phyloP scores from a whole-genome alignment of 805 yeast species.

The Lipomyces orientalis region DNA sequence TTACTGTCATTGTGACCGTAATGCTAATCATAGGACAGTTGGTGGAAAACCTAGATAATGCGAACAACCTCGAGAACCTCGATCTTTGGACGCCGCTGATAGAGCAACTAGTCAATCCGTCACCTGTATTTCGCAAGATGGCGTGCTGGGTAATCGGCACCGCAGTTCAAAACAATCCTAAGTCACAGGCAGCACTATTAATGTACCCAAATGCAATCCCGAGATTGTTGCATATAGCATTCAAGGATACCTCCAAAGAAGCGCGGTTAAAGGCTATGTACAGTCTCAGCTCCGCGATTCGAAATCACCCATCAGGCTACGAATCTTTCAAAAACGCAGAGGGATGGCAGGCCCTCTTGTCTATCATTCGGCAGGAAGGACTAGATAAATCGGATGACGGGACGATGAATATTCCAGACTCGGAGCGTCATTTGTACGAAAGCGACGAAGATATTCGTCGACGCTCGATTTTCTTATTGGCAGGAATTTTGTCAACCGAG shows the following conservation, averaged over 20 bases:
- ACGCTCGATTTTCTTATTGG: slow-evolving; percentile 32
- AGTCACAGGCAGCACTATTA: slow-evolving; percentile 58
- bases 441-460: slow-evolving; percentile 27
- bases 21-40: slow-evolving; percentile 44
- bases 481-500: slow-evolving; percentile 35
- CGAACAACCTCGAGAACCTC: slow-evolving; percentile 85
- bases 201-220: slow-evolving; percentile 43
- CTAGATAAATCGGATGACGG: not conserved
- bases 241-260: slow-evolving; percentile 40
- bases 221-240: slow-evolving; percentile 42
- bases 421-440: slow-evolving; percentile 23
- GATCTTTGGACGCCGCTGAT: slow-evolving; percentile 79
- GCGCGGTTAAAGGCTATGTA: slow-evolving; percentile 70
- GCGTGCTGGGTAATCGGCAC: slow-evolving; percentile 83
- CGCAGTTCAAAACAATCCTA: slow-evolving; percentile 89
- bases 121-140: slow-evolving; percentile 55
- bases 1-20: not conserved
- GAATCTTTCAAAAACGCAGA: slow-evolving; percentile 57
- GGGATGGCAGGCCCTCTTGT: slow-evolving; percentile 61
- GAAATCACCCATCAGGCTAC: slow-evolving; percentile 68
- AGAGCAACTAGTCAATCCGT: slow-evolving; percentile 54
- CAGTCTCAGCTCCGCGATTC: slow-evolving; percentile 74
- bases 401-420: slow-evolving; percentile 1
- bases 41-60: slow-evolving; percentile 91
- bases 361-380: slow-evolving; percentile 22